Conservation (phyloP, 106 monocot species). For the Apostasia ramifera region DNA sequence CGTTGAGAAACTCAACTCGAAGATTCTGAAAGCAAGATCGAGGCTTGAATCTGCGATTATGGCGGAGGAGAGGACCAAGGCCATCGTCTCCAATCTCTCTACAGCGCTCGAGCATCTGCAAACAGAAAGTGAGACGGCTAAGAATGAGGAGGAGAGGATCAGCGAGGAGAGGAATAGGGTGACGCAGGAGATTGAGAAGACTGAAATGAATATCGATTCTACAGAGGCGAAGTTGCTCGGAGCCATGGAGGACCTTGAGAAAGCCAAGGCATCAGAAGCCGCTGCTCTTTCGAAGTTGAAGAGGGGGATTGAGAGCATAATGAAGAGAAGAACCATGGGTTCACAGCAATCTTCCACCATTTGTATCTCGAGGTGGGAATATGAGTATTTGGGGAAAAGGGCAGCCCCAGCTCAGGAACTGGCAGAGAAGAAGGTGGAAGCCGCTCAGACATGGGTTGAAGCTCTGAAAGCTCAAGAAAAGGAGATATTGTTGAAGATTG, state of each 20-base stretch:
- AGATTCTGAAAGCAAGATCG: slow-evolving; percentile 61
- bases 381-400: slow-evolving; percentile 48
- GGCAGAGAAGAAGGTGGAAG: slow-evolving; percentile 53
- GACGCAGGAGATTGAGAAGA: slow-evolving; percentile 19
- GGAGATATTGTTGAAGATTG: slow-evolving; percentile 32
- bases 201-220: slow-evolving; percentile 10
- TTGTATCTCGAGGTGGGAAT: slow-evolving; percentile 49
- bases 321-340: slow-evolving; percentile 17
- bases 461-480: slow-evolving; percentile 50
- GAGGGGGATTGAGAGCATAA: slow-evolving; percentile 22
- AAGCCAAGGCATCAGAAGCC: slow-evolving; percentile 49
- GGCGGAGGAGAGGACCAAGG: slow-evolving; percentile 34
- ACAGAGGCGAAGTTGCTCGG: slow-evolving; percentile 26
- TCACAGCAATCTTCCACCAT: slow-evolving; percentile 16
- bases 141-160: slow-evolving; percentile 30
- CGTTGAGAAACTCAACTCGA: slow-evolving; percentile 45
- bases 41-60: slow-evolving; percentile 34
- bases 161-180: slow-evolving; percentile 19
- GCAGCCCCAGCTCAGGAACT: slow-evolving; percentile 35
- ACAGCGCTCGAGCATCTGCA: slow-evolving; percentile 35
- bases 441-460: slow-evolving; percentile 60
- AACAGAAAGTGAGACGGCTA: slow-evolving; percentile 29
- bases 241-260: slow-evolving; percentile 42
- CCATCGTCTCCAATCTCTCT: slow-evolving; percentile 42
- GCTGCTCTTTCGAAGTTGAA: slow-evolving; percentile 42